These are phyloP conservation scores for Neocallimastix lanati DNA, from an alignment of 192 early-diverging fungal genomes.

Conservation along the genomic window DNA sequence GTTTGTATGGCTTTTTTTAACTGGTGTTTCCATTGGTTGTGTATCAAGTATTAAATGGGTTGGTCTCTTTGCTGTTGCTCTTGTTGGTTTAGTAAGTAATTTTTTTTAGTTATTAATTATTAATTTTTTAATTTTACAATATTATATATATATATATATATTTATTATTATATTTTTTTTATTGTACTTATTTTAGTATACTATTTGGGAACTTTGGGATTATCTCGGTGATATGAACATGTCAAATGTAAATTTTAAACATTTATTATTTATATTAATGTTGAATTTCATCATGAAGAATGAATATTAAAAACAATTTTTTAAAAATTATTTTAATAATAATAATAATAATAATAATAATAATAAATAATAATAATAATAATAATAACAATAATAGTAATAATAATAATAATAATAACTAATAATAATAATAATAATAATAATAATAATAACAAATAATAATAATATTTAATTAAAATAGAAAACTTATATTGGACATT, in stretches of 20 bases:
- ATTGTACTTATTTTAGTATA: background rate
- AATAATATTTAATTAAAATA: too few species aligned
- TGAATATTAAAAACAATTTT: too few species aligned
- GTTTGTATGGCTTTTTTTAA: background rate
- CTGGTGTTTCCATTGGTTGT: slow-evolving; percentile 1
- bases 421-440: too few species aligned
- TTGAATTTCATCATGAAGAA: too few species aligned
- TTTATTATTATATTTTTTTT: background rate
- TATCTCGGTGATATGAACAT: background rate
- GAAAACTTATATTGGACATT: background rate
- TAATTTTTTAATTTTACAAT: too few species aligned
- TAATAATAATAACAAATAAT: too few species aligned
- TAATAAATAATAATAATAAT: too few species aligned
- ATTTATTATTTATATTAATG: too few species aligned
- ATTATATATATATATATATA: background rate
- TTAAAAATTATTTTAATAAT: too few species aligned
- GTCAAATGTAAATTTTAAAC: background rate
- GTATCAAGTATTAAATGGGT: slow-evolving; percentile 71
- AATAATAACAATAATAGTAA: too few species aligned
- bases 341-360: too few species aligned
- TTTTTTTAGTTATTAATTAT: background rate
- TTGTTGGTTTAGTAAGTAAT: background rate
- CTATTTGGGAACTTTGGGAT: slow-evolving; percentile 1
- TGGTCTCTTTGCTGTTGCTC: slow-evolving; percentile 73
- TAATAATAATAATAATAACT: too few species aligned